Evolutionary conservation across 208 protist species (phyloP).

Genomic region (Dictyostelium gargantuum): DNA sequence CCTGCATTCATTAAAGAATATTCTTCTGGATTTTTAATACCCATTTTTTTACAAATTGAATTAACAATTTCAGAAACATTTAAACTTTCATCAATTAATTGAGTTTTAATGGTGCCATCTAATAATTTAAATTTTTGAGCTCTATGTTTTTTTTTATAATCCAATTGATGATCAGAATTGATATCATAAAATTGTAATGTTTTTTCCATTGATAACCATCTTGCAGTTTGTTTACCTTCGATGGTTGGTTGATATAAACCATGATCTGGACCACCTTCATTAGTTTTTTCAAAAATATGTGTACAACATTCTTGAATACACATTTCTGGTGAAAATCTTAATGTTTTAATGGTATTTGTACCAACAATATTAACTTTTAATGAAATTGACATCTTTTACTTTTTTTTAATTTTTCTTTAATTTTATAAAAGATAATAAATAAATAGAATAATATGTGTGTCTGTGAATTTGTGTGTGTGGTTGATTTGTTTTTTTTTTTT

Average conservation of each 20-base stretch:
- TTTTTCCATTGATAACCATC: slow-evolving; percentile 77
- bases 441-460: no score
- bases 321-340: slow-evolving; percentile 67
- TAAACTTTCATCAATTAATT: slow-evolving; percentile 77
- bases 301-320: slow-evolving; percentile 25
- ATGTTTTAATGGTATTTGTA: neutral
- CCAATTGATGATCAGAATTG: slow-evolving; percentile 60
- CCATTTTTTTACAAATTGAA: slow-evolving; percentile 77
- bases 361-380: slow-evolving; percentile 51
- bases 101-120: slow-evolving; percentile 70
- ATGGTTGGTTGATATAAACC: slow-evolving; percentile 45
- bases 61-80: slow-evolving; percentile 71
- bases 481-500: no score
- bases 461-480: no score
- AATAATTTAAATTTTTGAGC: slow-evolving; percentile 81
- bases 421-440: no score
- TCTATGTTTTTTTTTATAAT: slow-evolving; percentile 84
- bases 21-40: slow-evolving; percentile 84
- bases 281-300: slow-evolving; percentile 51
- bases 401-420: neutral
- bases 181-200: slow-evolving; percentile 85
- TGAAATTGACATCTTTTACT: slow-evolving; percentile 27
- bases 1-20: slow-evolving; percentile 78
- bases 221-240: neutral
- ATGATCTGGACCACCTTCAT: slow-evolving; percentile 65